These are phyloP conservation scores for Lichtheimia hyalospora DNA, from an alignment of 371 early-diverging fungal genomes.

Conservation along the genomic window DNA sequence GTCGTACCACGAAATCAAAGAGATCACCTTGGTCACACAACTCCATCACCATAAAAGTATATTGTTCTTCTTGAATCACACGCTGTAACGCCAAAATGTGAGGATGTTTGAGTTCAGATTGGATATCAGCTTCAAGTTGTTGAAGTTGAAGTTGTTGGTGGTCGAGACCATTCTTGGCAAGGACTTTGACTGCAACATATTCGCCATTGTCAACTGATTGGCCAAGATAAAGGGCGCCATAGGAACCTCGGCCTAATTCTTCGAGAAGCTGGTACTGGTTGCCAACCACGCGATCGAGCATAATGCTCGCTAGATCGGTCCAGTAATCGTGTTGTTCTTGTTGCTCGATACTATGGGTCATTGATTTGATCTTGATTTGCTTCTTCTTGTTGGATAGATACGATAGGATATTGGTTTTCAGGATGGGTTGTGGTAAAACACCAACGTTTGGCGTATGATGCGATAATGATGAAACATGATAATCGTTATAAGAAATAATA, in stretches of 20 bases:
- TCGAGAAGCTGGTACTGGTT: conserved; percentile 47
- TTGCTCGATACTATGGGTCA: background rate
- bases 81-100: conserved; percentile 60
- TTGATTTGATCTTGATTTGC: too few species aligned
- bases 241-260: conserved; percentile 56
- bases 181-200: conserved; percentile 67
- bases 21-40: conserved; percentile 59
- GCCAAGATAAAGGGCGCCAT: conserved; percentile 57
- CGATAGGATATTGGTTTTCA: background rate
- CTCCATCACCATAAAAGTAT: conserved; percentile 55
- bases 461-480: too few species aligned
- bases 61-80: conserved; percentile 47
- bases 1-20: conserved; percentile 49
- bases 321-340: conserved; percentile 18
- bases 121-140: conserved; percentile 71
- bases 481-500: too few species aligned
- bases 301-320: conserved; percentile 26
- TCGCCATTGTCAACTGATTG: conserved; percentile 25
- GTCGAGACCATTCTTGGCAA: conserved; percentile 63
- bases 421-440: background rate
- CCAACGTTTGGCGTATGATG: background rate
- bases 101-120: conserved; percentile 61
- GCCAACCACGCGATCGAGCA: conserved; percentile 25
- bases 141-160: conserved; percentile 58
- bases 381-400: background rate